phyloP scores from a whole-genome alignment of 2,329 filamentous ascomycete species.

The Periconia sp. region DNA sequence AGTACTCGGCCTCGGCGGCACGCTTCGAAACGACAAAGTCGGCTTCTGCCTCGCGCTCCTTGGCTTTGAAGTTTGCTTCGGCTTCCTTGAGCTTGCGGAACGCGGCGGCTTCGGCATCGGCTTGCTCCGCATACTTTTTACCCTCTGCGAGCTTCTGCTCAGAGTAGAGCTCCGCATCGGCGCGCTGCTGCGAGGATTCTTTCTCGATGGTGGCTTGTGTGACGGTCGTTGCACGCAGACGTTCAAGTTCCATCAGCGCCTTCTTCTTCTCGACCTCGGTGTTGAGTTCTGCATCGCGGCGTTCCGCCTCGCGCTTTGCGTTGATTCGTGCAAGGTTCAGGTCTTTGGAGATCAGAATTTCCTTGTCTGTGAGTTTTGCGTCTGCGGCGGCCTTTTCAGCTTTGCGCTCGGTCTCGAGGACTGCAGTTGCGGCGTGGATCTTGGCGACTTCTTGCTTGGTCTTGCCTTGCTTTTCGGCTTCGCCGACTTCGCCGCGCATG shows the following conservation, averaged over 20 bases:
- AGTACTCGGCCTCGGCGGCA: constrained; percentile 44
- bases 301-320: constrained; percentile 72
- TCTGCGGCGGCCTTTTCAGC: constrained; percentile 79
- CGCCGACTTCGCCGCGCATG: constrained; percentile 70
- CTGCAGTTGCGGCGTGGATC: constrained; percentile 82
- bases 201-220: constrained; percentile 72
- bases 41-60: constrained; percentile 50
- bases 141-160: constrained; percentile 55
- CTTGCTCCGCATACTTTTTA: constrained; percentile 61
- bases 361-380: constrained; percentile 70
- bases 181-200: constrained; percentile 69
- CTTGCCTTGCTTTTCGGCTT: constrained; percentile 75
- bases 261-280: constrained; percentile 75
- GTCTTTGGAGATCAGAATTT: constrained; percentile 72
- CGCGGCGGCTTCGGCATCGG: constrained; percentile 58
- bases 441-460: constrained; percentile 86
- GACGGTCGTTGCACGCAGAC: constrained; percentile 74
- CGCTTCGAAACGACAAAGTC: constrained; percentile 51
- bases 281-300: constrained; percentile 78
- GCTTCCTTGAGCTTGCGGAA: constrained; percentile 45
- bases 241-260: constrained; percentile 77
- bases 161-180: constrained; percentile 58
- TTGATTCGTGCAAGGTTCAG: constrained; percentile 76
- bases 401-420: constrained; percentile 81
- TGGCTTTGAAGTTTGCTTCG: constrained; percentile 47